These are phyloP conservation scores for Diospyros lotus DNA, from an alignment of 148 eudicot genomes.

Conservation along the genomic window DNA sequence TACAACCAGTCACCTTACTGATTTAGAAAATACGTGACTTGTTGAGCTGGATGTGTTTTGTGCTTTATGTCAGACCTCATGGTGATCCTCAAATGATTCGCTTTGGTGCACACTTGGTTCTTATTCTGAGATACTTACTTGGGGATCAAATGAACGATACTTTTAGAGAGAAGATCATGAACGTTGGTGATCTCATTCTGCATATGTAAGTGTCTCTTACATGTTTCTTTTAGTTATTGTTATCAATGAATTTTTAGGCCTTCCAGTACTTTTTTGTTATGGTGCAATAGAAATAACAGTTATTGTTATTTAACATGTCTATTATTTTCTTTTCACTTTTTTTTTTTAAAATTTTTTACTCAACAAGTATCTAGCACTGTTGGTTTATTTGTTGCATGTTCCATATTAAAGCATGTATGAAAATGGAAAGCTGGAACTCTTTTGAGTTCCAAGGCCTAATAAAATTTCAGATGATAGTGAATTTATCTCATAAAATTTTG, in stretches of 20 bases:
- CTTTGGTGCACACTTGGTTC: constrained; percentile 91
- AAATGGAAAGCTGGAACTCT: neutral
- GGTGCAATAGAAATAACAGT: no score
- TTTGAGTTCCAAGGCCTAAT: no score
- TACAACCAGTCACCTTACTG: neutral
- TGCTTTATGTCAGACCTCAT: constrained; percentile 48
- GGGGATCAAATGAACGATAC: constrained; percentile 72
- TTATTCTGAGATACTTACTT: constrained; percentile 75
- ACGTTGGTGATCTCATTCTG: constrained; percentile 93
- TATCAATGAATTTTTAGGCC: neutral
- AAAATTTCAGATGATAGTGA: neutral
- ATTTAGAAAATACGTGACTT: neutral
- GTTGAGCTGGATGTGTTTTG: constrained; percentile 10
- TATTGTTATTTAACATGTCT: neutral
- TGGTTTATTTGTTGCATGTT: neutral
- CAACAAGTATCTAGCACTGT: neutral
- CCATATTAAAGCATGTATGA: neutral
- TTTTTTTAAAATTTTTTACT: neutral
- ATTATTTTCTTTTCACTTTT: neutral
- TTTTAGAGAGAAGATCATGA: constrained; percentile 84
- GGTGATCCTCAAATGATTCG: constrained; percentile 98
- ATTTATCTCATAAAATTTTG: no score
- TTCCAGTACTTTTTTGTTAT: no score
- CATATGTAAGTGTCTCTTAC: constrained; percentile 59
- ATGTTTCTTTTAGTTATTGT: neutral